Evolutionary conservation across 345 rosid genomes (phyloP).

Genomic region (Hibiscus syriacus): DNA sequence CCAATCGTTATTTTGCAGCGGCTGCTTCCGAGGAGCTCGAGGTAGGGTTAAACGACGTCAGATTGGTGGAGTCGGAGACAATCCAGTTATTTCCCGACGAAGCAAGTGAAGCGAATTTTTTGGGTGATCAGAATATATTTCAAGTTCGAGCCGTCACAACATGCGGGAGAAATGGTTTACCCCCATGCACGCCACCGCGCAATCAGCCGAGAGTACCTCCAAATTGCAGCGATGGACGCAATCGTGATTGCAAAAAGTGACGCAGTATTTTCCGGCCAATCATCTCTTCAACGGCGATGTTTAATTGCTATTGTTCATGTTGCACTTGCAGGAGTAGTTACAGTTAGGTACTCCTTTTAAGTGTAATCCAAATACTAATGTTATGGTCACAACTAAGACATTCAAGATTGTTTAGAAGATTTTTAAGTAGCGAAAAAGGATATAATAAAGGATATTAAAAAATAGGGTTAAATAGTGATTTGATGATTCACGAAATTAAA

Average conservation of each 20-base stretch:
- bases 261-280: neutral
- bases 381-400: too few relatives aligned
- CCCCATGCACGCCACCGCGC: neutral
- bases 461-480: too few relatives aligned
- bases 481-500: too few relatives aligned
- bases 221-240: neutral
- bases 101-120: neutral
- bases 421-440: too few relatives aligned
- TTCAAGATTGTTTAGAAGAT: too few relatives aligned
- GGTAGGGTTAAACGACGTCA: neutral
- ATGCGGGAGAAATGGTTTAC: neutral
- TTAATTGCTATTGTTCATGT: neutral
- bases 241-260: neutral
- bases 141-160: neutral
- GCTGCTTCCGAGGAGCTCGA: neutral
- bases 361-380: too few relatives aligned
- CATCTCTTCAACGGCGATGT: neutral
- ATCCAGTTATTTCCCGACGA: neutral
- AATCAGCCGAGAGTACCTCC: neutral
- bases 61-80: neutral
- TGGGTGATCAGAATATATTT: neutral
- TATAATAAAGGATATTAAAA: too few relatives aligned
- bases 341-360: too few relatives aligned
- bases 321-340: too few relatives aligned
- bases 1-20: neutral